Evolutionary conservation across 148 eudicot species (phyloP).

Genomic region (Selenicereus undatus): DNA sequence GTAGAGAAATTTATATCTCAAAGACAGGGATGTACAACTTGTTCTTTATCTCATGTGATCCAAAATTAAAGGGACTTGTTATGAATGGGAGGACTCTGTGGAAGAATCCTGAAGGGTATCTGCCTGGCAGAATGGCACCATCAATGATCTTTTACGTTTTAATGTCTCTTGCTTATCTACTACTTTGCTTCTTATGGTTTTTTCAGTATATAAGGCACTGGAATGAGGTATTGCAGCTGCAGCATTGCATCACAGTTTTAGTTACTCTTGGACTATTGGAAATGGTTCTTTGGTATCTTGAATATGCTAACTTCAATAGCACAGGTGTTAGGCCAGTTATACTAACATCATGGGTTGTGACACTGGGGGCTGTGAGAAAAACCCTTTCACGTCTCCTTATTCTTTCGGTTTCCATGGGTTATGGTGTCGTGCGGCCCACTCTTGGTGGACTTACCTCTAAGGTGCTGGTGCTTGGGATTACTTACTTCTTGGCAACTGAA

Average conservation of each 20-base stretch:
- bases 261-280: conserved; percentile 81
- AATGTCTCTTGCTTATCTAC: conserved; percentile 71
- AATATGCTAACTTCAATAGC: conserved; percentile 80
- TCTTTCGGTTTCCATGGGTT: conserved; percentile 90
- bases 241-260: conserved; percentile 79
- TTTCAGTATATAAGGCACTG: conserved; percentile 75
- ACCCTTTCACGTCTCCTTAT: conserved; percentile 84
- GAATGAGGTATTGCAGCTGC: conserved; percentile 86
- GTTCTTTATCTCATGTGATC: conserved; percentile 92
- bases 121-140: conserved; percentile 99
- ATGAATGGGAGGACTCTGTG: conserved; percentile 79
- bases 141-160: conserved; percentile 69
- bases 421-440: conserved; percentile 97
- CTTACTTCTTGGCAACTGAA: conserved; percentile 85
- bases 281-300: conserved; percentile 90
- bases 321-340: conserved; percentile 76
- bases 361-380: conserved; percentile 80
- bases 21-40: conserved; percentile 97
- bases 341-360: conserved; percentile 84
- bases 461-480: conserved; percentile 80
- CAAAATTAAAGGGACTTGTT: conserved; percentile 62
- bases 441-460: conserved; percentile 94
- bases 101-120: conserved; percentile 93
- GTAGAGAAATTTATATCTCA: conserved; percentile 49
- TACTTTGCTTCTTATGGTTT: conserved; percentile 69